Evolutionary conservation across 2,329 filamentous ascomycete genomes (phyloP).

Genomic region (Lasiodiplodia citricola): DNA sequence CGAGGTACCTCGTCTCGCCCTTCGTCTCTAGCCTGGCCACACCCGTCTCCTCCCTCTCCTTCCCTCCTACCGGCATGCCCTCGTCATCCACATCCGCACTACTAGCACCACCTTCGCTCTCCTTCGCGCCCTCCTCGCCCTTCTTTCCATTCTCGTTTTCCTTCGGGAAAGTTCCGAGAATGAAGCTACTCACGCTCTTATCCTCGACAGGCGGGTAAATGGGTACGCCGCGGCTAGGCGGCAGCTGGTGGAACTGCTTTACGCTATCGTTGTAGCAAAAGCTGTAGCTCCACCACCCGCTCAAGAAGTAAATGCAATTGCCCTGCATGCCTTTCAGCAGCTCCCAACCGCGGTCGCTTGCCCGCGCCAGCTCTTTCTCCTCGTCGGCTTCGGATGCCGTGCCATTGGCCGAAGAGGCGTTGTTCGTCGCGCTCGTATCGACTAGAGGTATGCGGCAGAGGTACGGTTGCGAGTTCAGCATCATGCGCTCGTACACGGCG

Average conservation of each 20-base stretch:
- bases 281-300: constrained; percentile 94
- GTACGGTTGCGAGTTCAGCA: constrained; percentile 71
- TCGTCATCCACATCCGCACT: constrained; percentile 25
- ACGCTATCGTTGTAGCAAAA: constrained; percentile 91
- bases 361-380: constrained; percentile 78
- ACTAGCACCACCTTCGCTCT: constrained; percentile 29
- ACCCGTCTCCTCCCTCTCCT: constrained; percentile 29
- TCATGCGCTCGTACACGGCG: constrained; percentile 73
- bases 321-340: constrained; percentile 78
- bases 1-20: constrained; percentile 83
- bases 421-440: constrained; percentile 52
- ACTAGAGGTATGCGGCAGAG: constrained; percentile 84
- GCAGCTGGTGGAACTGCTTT: constrained; percentile 86
- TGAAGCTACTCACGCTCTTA: constrained; percentile 74
- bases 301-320: constrained; percentile 80
- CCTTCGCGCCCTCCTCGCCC: constrained; percentile 32
- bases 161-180: constrained; percentile 68
- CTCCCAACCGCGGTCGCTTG: constrained; percentile 78
- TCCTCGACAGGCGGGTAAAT: constrained; percentile 77
- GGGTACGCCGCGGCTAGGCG: constrained; percentile 70
- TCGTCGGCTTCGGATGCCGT: constrained; percentile 71
- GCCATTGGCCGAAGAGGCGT: constrained; percentile 54
- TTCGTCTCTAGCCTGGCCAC: constrained; percentile 76
- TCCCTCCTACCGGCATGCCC: constrained; percentile 9
- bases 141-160: constrained; percentile 32